phyloP scores from a whole-genome alignment of 2,329 filamentous ascomycete genomes.

The Lizonia empirigonia region DNA sequence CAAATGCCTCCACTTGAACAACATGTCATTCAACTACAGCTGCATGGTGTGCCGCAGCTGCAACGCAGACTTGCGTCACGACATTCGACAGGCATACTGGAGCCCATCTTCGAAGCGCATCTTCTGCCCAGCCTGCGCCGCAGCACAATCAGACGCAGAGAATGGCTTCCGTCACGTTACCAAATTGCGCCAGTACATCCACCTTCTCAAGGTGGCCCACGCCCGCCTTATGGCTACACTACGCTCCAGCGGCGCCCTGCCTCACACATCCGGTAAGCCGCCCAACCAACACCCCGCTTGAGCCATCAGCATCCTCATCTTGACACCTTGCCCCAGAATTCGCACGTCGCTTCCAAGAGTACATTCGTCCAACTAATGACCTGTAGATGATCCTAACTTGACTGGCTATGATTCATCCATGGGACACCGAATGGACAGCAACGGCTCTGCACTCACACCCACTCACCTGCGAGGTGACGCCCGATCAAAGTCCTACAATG shows the following conservation, averaged over 20 bases:
- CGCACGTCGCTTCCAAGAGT: slow-evolving; percentile 37
- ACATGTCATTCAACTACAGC: slow-evolving; percentile 80
- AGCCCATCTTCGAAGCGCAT: slow-evolving; percentile 70
- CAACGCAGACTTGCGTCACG: slow-evolving; percentile 71
- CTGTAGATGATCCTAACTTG: slow-evolving; percentile 69
- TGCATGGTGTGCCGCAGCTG: slow-evolving; percentile 78
- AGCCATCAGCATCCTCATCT: slow-evolving; percentile 36
- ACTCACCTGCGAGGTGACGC: slow-evolving; percentile 67
- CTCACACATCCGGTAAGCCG: slow-evolving; percentile 67
- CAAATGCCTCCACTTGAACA: slow-evolving; percentile 78
- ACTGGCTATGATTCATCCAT: slow-evolving; percentile 70
- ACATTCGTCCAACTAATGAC: slow-evolving; percentile 39
- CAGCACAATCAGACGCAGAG: slow-evolving; percentile 61
- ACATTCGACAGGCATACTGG: slow-evolving; percentile 72
- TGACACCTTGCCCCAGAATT: slow-evolving; percentile 40
- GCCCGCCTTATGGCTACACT: slow-evolving; percentile 88
- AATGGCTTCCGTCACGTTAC: slow-evolving; percentile 76
- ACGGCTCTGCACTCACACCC: slow-evolving; percentile 55
- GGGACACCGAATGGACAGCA: slow-evolving; percentile 61
- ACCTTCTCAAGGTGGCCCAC: slow-evolving; percentile 87
- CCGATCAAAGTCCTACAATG: slow-evolving; percentile 75
- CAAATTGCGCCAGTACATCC: slow-evolving; percentile 92
- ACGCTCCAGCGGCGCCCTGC: slow-evolving; percentile 78
- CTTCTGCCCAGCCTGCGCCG: slow-evolving; percentile 72
- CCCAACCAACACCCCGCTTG: slow-evolving; percentile 20